Evolutionary conservation across 805 yeast species (phyloP).

Genomic region (Candida sanyiensis): DNA sequence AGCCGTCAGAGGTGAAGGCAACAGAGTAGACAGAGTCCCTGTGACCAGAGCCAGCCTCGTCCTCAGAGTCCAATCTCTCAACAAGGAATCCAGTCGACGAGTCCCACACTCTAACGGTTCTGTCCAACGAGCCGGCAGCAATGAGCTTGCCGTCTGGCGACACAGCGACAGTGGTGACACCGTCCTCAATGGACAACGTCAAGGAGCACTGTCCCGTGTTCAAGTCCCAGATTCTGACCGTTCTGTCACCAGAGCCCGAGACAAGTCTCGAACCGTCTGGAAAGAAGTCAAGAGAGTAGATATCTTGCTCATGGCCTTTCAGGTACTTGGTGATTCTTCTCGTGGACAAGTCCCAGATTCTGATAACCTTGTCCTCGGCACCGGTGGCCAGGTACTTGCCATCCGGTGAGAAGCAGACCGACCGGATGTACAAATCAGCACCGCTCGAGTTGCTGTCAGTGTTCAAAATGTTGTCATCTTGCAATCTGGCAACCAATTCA

Average conservation of each 20-base stretch:
- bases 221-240: conserved; percentile 95
- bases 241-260: conserved; percentile 94
- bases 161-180: conserved; percentile 96
- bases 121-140: conserved; percentile 94
- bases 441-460: conserved; percentile 36
- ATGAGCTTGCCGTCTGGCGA: conserved; percentile 91
- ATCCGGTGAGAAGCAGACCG: conserved; percentile 95
- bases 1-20: conserved; percentile 86
- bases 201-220: conserved; percentile 83
- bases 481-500: conserved; percentile 76
- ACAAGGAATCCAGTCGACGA: conserved; percentile 86
- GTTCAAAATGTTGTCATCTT: conserved; percentile 63
- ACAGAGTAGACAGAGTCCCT: conserved; percentile 94
- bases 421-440: conserved; percentile 86
- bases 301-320: conserved; percentile 96
- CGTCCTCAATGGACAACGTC: conserved; percentile 90
- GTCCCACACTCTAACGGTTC: conserved; percentile 96
- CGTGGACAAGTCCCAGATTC: conserved; percentile 92
- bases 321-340: conserved; percentile 79
- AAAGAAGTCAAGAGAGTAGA: conserved; percentile 90
- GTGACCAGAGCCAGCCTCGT: conserved; percentile 86
- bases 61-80: conserved; percentile 86
- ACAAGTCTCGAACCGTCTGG: conserved; percentile 91
- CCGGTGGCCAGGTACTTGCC: conserved; percentile 92
- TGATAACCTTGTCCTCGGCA: conserved; percentile 82